These are phyloP conservation scores for Trametes pubescens DNA, from an alignment of 1,284 basidiomycete genomes.

Conservation along the genomic window DNA sequence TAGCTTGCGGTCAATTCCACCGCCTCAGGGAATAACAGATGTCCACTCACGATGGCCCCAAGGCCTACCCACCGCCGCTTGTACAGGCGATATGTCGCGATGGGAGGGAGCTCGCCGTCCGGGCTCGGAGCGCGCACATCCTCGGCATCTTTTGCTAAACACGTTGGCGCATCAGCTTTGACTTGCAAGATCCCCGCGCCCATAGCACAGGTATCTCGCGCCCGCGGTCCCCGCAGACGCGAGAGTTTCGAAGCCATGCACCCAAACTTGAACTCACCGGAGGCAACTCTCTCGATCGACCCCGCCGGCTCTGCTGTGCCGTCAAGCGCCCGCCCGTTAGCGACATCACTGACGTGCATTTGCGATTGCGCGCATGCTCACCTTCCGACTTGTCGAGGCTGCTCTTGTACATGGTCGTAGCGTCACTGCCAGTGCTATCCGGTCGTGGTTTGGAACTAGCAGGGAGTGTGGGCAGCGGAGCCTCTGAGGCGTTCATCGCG, in stretches of 20 bases:
- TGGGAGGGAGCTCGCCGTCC: not conserved
- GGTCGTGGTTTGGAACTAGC: constrained; percentile 5
- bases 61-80: constrained; percentile 71
- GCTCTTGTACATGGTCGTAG: constrained; percentile 14
- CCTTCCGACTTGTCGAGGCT: constrained; percentile 12
- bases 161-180: not conserved
- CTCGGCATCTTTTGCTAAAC: constrained; percentile 14
- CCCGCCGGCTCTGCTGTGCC: constrained; percentile 1
- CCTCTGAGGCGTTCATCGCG: constrained; percentile 8
- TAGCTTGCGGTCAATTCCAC: not conserved
- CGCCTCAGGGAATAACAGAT: not conserved
- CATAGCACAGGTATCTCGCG: not conserved
- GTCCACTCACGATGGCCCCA: constrained; percentile 59
- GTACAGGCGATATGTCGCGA: constrained; percentile 63
- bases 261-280: constrained; percentile 7
- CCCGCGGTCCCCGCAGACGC: constrained; percentile 10
- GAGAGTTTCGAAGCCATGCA: not conserved
- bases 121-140: constrained; percentile 15
- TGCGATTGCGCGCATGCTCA: not conserved
- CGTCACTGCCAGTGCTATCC: constrained; percentile 11
- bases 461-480: constrained; percentile 1
- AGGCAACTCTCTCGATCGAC: constrained; percentile 4
- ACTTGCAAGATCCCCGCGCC: not conserved
- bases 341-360: not conserved
- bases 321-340: constrained; percentile 10